Conservation (phyloP, 2,329 filamentous ascomycete species). For the Chrysoporthe cubensis region DNA sequence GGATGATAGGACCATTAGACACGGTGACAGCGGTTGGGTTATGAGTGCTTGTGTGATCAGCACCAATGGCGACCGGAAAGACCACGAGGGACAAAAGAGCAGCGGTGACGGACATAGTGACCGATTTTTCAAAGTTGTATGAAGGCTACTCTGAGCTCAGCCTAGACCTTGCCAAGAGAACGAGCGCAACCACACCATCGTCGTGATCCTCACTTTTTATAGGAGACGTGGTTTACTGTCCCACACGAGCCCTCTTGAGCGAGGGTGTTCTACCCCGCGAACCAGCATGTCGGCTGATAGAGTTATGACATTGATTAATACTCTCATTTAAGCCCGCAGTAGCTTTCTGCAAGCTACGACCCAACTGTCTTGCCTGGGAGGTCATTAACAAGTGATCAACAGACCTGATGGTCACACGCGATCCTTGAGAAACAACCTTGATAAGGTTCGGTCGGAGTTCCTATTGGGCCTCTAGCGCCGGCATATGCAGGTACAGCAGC, state of each 20-base stretch:
- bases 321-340: conserved; percentile 12
- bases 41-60: conserved; percentile 4
- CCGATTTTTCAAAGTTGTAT: background rate
- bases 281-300: conserved; percentile 8
- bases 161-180: conserved; percentile 1
- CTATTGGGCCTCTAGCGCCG: conserved; percentile 11
- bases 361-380: background rate
- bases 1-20: conserved; percentile 14
- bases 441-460: conserved; percentile 3
- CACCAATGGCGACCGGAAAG: background rate
- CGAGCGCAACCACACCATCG: conserved; percentile 1
- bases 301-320: background rate
- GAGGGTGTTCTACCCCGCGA: background rate
- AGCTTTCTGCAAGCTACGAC: conserved; percentile 7
- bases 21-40: conserved; percentile 14
- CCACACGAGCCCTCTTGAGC: too few species aligned
- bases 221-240: background rate
- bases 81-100: conserved; percentile 6
- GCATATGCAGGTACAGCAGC: conserved; percentile 17
- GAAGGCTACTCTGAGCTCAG: background rate
- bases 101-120: background rate
- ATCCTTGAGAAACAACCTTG: background rate
- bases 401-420: background rate
- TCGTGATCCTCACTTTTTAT: conserved; percentile 2
- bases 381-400: conserved; percentile 8